A percentile compares a stretch with the other conserved stretches of the same genome.
These are phyloP conservation scores for Moricandia moricandioides DNA, from an alignment of 345 rosid genomes.

Conservation along the genomic window DNA sequence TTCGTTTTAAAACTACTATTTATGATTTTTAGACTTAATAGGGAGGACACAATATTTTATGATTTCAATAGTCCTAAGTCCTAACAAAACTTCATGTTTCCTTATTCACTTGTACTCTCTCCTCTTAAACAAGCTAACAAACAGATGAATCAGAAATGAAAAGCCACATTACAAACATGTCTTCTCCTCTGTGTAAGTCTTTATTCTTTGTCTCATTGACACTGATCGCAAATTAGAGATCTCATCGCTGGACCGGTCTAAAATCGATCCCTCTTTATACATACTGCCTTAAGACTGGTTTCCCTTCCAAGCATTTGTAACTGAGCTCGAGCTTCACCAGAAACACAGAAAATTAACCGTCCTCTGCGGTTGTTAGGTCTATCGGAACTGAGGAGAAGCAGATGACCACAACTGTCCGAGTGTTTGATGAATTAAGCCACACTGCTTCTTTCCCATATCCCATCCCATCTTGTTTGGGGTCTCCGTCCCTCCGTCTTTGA, in stretches of 20 bases:
- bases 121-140: constrained; percentile 22
- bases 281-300: neutral
- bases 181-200: no score
- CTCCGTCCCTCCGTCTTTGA: neutral
- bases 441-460: neutral
- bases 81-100: constrained; percentile 33
- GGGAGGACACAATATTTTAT: neutral
- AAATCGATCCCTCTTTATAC: neutral
- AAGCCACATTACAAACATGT: no score
- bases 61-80: constrained; percentile 4
- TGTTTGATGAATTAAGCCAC: constrained; percentile 42
- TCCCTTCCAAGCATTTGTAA: constrained; percentile 33
- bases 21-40: no score
- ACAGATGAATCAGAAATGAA: no score
- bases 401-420: constrained; percentile 47
- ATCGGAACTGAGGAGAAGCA: constrained; percentile 56
- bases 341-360: constrained; percentile 57
- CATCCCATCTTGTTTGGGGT: neutral
- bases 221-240: no score
- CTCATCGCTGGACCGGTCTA: no score
- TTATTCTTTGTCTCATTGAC: no score
- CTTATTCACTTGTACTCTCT: constrained; percentile 12
- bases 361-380: constrained; percentile 37
- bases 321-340: constrained; percentile 51
- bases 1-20: no score